These are phyloP conservation scores for Zoysia matrella DNA, from an alignment of 202 grass and related monocot genomes.

Conservation along the genomic window DNA sequence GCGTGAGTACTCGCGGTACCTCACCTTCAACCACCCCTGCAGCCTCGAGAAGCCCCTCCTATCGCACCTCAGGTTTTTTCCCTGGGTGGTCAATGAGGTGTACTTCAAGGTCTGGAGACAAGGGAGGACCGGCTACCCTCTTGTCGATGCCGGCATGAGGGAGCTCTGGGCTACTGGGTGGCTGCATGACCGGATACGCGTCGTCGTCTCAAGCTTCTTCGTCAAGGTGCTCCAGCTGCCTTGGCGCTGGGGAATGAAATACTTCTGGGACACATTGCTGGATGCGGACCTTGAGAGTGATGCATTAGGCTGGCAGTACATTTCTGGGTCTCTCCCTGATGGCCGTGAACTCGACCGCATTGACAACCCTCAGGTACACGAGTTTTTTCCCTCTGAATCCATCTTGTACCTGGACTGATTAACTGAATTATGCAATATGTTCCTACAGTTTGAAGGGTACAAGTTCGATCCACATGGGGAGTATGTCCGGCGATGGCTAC, in stretches of 20 bases:
- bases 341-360: constrained; percentile 89
- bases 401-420: constrained; percentile 13
- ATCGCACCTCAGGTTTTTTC: constrained; percentile 88
- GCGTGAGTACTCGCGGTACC: constrained; percentile 86
- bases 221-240: constrained; percentile 96
- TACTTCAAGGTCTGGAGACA: constrained; percentile 92
- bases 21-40: constrained; percentile 88
- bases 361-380: constrained; percentile 92
- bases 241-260: constrained; percentile 99
- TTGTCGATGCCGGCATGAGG: constrained; percentile 97
- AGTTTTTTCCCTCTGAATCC: background rate
- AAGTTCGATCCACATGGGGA: constrained; percentile 90
- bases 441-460: constrained; percentile 86
- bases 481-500: constrained; percentile 94
- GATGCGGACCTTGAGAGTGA: constrained; percentile 99
- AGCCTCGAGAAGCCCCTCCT: constrained; percentile 90
- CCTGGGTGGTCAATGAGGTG: constrained; percentile 79
- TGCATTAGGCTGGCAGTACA: constrained; percentile 96
- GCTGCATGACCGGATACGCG: constrained; percentile 92
- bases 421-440: constrained; percentile 23
- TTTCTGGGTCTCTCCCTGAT: constrained; percentile 94
- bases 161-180: constrained; percentile 97
- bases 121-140: constrained; percentile 90
- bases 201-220: constrained; percentile 96
- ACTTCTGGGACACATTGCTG: constrained; percentile 98